Conservation (phyloP, 495 filamentous ascomycete species). For the Penicillium robsamsonii region DNA sequence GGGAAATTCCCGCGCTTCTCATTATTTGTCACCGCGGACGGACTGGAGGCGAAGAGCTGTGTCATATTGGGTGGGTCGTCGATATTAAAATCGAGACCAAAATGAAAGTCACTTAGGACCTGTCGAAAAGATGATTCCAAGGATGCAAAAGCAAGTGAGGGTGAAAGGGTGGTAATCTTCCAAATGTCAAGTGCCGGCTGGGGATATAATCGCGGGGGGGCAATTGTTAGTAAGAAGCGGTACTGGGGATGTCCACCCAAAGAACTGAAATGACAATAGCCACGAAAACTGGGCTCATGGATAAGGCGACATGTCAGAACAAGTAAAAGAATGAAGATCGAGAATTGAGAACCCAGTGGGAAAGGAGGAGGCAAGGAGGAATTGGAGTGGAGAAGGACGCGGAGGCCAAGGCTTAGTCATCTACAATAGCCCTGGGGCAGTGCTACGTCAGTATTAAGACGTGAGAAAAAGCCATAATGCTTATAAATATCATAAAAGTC, state of each 20-base stretch:
- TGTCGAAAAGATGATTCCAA: slow-evolving; percentile 4
- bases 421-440: not conserved
- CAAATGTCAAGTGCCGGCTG: slow-evolving; percentile 17
- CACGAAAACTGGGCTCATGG: slow-evolving; percentile 21
- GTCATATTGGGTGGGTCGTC: slow-evolving; percentile 35
- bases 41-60: slow-evolving; percentile 46
- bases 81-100: not conserved
- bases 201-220: slow-evolving; percentile 20
- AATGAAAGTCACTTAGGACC: slow-evolving; percentile 1
- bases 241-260: slow-evolving; percentile 27
- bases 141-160: slow-evolving; percentile 13
- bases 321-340: slow-evolving; percentile 11
- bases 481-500: too few relatives aligned
- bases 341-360: slow-evolving; percentile 19
- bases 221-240: slow-evolving; percentile 13
- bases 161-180: slow-evolving; percentile 9
- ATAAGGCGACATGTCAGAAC: slow-evolving; percentile 21
- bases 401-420: slow-evolving; percentile 26
- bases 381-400: slow-evolving; percentile 28
- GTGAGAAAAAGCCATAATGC: not conserved
- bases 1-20: slow-evolving; percentile 50
- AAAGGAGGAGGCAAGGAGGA: slow-evolving; percentile 15
- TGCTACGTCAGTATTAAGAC: not conserved
- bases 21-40: slow-evolving; percentile 40
- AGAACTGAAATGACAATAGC: slow-evolving; percentile 16